These are phyloP conservation scores for Baudoinia panamericana DNA, from an alignment of 495 filamentous ascomycete genomes.

Conservation along the genomic window DNA sequence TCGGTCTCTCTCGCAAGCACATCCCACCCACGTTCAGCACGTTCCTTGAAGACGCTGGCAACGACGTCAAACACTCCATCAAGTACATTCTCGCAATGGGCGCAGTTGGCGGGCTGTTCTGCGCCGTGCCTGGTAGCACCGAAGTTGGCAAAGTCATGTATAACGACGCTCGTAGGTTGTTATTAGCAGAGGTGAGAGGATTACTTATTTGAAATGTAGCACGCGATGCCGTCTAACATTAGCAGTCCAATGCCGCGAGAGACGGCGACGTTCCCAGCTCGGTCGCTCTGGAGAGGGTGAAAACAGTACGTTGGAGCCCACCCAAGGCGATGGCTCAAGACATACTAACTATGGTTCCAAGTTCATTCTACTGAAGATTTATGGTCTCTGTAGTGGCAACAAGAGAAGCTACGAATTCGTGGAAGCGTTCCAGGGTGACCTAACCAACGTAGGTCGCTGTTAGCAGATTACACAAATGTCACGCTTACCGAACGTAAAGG, in stretches of 20 bases:
- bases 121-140: conserved; percentile 3
- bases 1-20: background rate
- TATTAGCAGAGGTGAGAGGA: background rate
- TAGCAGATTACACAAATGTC: background rate
- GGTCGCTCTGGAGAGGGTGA: background rate
- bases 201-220: background rate
- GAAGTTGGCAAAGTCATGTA: conserved; percentile 3
- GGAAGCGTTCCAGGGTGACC: conserved; percentile 5
- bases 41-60: background rate
- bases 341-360: background rate
- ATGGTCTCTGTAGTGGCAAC: conserved; percentile 11
- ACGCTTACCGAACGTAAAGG: no score
- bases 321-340: background rate
- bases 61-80: background rate
- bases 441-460: background rate
- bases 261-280: background rate
- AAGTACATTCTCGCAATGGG: no score
- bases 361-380: conserved; percentile 9
- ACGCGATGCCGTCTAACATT: no score
- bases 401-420: conserved; percentile 12
- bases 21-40: background rate
- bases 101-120: conserved; percentile 8
- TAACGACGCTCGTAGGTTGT: conserved; percentile 9
- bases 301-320: background rate
- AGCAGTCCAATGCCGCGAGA: no score